Base-by-base conservation (phyloP, 495 filamentous ascomycete genomes). In the Thermothielavioides terrestris region DNA sequence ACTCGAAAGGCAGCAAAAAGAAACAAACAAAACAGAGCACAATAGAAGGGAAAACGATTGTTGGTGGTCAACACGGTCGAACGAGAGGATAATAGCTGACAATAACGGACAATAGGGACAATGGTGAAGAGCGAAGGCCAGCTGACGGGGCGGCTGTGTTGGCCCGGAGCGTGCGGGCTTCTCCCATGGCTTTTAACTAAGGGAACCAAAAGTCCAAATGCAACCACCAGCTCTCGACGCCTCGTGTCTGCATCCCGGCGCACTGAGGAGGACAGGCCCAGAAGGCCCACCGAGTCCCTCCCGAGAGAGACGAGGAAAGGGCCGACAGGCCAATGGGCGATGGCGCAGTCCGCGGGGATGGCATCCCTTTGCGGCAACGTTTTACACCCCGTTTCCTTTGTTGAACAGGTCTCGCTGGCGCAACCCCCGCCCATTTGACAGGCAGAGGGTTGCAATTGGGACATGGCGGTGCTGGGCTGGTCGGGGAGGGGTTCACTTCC, bases 1-100 rank as follows among this genome's bases (percentile, higher is more conserved):
- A 9, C 8, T 10, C n/a, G 23, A 25, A 11, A 20, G n/a, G 45
- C 9, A n/a, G 14, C 25, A 32, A 40, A 7, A n/a, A n/a, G n/a
- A 25, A 31, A 22, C 1, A 0, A 41, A 45, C 10, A 37, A 15
- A 43, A 32, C n/a, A n/a, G 17, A 31, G 34, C 4, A 34, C 25
- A 46, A 47, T 34, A 46, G 25, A 41, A 53, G 22, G 39, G 15
- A 42, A 34, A 53, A 46, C 28, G 30, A 47, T 35, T 12, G 50
- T 46, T 36, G 50, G 50, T 47, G 50, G 37, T 47, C 42, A 53
- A 53, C 42, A 53, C 50, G 47, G 11, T n/a, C 21, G 21, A 42
- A 40, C 28, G 34, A 48, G 34, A 12, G 26, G 32, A 47, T 28
- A 41, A 46, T 47, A 18, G 36, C 25, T 9, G 36, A 46, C 50